Evolutionary conservation across 1,284 basidiomycete genomes (phyloP).

Genomic region (Mrakiaceae sp.): DNA sequence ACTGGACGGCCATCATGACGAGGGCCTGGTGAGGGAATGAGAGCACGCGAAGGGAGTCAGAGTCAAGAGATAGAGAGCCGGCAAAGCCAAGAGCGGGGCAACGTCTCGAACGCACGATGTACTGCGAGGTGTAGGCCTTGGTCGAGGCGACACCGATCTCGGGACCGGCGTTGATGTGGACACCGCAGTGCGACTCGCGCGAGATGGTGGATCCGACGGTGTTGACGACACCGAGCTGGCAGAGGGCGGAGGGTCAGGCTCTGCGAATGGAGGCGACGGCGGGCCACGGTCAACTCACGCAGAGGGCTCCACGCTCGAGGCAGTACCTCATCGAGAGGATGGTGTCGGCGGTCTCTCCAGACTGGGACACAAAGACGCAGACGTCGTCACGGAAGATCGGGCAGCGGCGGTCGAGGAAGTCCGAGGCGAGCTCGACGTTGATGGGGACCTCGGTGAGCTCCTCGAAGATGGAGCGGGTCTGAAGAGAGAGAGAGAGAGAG

Average conservation of each 20-base stretch:
- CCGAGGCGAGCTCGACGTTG: constrained; percentile 91
- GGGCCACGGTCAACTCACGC: constrained; percentile 37
- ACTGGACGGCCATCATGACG: constrained; percentile 94
- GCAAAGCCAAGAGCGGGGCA: background rate
- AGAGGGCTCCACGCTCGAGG: constrained; percentile 89
- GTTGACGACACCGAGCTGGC: constrained; percentile 76
- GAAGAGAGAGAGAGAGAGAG: constrained; percentile 2
- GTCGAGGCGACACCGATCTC: constrained; percentile 99
- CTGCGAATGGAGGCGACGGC: no score
- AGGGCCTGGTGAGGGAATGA: constrained; percentile 44
- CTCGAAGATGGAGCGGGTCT: constrained; percentile 95
- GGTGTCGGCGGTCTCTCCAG: constrained; percentile 97
- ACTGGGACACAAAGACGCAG: constrained; percentile 93
- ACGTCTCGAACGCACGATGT: constrained; percentile 44
- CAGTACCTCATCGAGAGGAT: constrained; percentile 95
- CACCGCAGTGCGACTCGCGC: constrained; percentile 97
- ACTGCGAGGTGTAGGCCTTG: constrained; percentile 99
- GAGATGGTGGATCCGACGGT: constrained; percentile 97
- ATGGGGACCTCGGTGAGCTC: constrained; percentile 98
- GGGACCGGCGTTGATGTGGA: constrained; percentile 98
- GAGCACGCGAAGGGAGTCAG: background rate
- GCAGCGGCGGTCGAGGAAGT: constrained; percentile 97
- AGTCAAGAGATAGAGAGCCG: background rate
- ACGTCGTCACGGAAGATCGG: constrained; percentile 99
- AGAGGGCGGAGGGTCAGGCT: background rate